phyloP scores from a whole-genome alignment of 306 rosid genomes.

The Adenanthera pavonina region DNA sequence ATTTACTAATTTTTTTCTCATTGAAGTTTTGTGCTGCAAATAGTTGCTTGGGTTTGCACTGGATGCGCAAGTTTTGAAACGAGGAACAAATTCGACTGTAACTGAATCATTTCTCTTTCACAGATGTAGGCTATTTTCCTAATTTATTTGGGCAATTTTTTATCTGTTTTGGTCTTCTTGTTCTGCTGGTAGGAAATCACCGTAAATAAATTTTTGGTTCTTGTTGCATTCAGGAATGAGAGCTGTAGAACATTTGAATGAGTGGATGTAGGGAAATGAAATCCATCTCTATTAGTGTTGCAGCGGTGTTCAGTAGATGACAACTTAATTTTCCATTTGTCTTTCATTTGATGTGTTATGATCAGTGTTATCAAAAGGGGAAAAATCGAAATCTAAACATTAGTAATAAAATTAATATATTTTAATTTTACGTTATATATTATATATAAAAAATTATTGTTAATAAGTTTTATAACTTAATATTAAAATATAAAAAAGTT shows the following conservation, averaged over 20 bases:
- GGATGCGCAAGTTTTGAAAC: neutral
- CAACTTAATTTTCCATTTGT: too few species aligned
- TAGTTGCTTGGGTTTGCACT: neutral
- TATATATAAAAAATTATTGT: too few species aligned
- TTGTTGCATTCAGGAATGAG: neutral
- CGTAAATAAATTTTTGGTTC: neutral
- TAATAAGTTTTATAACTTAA: too few species aligned
- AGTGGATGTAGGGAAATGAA: neutral
- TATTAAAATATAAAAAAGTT: too few species aligned
- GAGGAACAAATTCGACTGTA: neutral
- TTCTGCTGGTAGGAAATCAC: neutral
- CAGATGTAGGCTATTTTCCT: neutral
- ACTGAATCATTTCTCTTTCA: neutral
- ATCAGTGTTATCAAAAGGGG: too few species aligned
- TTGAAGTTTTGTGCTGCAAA: conserved; percentile 3
- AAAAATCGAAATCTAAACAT: too few species aligned
- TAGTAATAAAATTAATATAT: too few species aligned
- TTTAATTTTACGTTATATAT: too few species aligned
- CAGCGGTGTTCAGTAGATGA: too few species aligned
- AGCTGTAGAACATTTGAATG: neutral
- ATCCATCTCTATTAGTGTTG: too few species aligned
- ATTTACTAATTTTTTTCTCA: neutral
- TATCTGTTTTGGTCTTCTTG: neutral
- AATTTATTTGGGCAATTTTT: neutral
- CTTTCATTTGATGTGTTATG: too few species aligned